Conservation (phyloP, 495 filamentous ascomycete genomes). For the Daldinia bambusicola region DNA sequence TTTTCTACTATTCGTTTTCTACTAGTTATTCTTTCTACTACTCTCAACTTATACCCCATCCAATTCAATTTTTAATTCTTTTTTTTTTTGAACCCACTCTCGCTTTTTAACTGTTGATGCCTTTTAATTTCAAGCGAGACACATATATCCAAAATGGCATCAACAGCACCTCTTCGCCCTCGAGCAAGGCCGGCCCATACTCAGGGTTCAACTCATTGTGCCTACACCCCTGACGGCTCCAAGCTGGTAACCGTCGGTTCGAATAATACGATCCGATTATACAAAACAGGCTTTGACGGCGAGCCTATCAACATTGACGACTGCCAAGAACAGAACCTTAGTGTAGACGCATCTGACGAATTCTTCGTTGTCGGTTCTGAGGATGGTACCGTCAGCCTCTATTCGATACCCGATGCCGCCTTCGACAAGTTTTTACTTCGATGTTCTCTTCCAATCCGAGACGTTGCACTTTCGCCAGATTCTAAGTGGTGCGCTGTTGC, state of each 20-base stretch:
- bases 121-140: conserved; percentile 5
- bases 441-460: conserved; percentile 82
- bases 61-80: conserved; percentile 21
- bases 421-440: conserved; percentile 85
- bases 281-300: conserved; percentile 87
- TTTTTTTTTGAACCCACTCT: not conserved
- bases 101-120: conserved; percentile 2
- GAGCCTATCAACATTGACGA: conserved; percentile 92
- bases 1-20: not conserved
- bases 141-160: conserved; percentile 54
- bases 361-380: conserved; percentile 90
- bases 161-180: conserved; percentile 58
- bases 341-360: conserved; percentile 80
- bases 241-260: conserved; percentile 83
- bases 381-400: conserved; percentile 91
- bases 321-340: conserved; percentile 80
- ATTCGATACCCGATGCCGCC: conserved; percentile 76
- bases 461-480: conserved; percentile 85
- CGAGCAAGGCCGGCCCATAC: conserved; percentile 64
- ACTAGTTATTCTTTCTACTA: no score
- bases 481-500: conserved; percentile 92
- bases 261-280: conserved; percentile 90
- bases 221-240: conserved; percentile 67
- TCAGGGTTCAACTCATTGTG: conserved; percentile 61
- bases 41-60: conserved; percentile 4